Conservation (phyloP, 2,329 filamentous ascomycete species). For the Sporothrix curviconia region DNA sequence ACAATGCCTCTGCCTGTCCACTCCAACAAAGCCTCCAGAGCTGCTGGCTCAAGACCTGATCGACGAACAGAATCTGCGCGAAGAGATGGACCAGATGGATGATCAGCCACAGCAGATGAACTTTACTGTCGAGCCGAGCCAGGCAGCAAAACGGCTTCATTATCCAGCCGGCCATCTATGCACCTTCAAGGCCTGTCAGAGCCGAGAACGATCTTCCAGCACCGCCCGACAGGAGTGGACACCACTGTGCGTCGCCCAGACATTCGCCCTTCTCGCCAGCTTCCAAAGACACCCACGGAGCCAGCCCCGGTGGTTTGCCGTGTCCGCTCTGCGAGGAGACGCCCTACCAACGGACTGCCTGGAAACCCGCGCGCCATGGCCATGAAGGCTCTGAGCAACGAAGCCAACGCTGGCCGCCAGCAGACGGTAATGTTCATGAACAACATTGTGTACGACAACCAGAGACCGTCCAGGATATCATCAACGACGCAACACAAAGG, state of each 20-base stretch:
- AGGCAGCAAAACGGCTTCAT: not conserved
- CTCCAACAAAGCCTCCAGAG: too few relatives aligned
- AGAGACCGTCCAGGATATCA: constrained; percentile 40
- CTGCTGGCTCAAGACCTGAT: not conserved
- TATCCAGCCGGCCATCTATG: not conserved
- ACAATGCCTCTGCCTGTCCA: constrained; percentile 1
- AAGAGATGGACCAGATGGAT: not conserved
- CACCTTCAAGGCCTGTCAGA: not conserved
- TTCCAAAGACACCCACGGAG: constrained; percentile 26
- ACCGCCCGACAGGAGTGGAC: not conserved
- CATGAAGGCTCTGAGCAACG: constrained; percentile 26
- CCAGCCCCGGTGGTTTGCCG: constrained; percentile 27
- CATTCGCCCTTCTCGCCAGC: constrained; percentile 29
- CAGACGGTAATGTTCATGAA: constrained; percentile 52
- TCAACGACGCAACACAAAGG: constrained; percentile 34
- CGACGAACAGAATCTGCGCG: not conserved
- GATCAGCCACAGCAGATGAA: constrained; percentile 3
- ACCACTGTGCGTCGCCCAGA: constrained; percentile 2
- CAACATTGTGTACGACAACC: constrained; percentile 49
- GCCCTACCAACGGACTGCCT: constrained; percentile 42
- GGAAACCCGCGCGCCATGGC: constrained; percentile 39
- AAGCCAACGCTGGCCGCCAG: constrained; percentile 27
- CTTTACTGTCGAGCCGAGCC: not conserved
- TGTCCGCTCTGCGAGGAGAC: constrained; percentile 38
- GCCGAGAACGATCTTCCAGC: not conserved